Evolutionary conservation across 441 rosid species (phyloP).

Genomic region (Omphalea diandra): DNA sequence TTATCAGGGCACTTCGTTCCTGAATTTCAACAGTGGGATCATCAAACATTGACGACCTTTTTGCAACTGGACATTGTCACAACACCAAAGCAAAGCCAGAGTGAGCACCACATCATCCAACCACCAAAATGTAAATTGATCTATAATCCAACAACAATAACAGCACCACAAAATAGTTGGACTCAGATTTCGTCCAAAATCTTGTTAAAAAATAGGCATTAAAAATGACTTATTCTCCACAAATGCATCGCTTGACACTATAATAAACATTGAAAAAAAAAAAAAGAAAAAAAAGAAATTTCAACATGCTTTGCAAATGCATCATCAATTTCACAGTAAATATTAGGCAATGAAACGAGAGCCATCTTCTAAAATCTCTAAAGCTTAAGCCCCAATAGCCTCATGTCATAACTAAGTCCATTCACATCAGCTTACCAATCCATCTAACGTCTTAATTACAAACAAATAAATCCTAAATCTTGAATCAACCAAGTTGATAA

Average conservation of each 20-base stretch:
- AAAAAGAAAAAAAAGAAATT: neutral
- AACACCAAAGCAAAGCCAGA: neutral
- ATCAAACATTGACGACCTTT: conserved; percentile 84
- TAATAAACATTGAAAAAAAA: neutral
- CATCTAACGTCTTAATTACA: conserved; percentile 3
- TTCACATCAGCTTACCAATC: neutral
- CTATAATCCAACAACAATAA: neutral
- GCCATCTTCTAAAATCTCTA: neutral
- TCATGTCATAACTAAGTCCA: neutral
- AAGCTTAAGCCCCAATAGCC: neutral
- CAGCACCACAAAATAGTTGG: neutral
- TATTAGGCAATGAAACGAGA: neutral
- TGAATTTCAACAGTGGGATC: conserved; percentile 84
- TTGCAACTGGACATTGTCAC: conserved; percentile 55
- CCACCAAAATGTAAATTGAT: neutral
- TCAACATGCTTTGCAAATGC: neutral
- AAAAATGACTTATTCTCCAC: no score
- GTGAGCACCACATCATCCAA: conserved; percentile 14
- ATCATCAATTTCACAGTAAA: neutral
- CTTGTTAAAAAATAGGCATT: no score
- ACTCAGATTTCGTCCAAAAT: neutral
- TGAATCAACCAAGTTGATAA: neutral
- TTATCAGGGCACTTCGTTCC: conserved; percentile 74
- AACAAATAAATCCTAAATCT: neutral
- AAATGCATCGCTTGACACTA: no score